Conservation (phyloP, 371 early-diverging fungal species). For the Zopfochytrium polystomum region DNA sequence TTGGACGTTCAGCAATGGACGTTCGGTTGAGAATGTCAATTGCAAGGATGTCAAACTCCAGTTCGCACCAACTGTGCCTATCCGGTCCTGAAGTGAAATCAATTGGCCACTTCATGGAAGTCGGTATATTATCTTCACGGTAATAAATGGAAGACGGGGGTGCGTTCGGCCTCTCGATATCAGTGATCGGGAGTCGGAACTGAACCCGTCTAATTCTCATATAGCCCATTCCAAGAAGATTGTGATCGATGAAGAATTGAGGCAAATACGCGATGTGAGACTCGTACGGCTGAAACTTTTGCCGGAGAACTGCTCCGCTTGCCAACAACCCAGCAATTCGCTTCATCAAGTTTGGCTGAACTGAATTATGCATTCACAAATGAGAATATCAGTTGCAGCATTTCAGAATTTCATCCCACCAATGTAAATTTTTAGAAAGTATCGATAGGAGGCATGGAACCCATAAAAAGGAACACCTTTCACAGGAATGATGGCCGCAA, state of each 20-base stretch:
- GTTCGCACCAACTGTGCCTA: conserved; percentile 66
- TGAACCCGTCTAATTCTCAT: conserved; percentile 46
- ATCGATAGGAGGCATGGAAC: conserved; percentile 61
- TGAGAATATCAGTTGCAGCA: background rate
- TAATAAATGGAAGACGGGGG: background rate
- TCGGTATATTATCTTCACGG: conserved; percentile 1
- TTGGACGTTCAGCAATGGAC: conserved; percentile 54
- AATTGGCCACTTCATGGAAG: conserved; percentile 6
- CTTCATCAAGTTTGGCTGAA: conserved; percentile 60
- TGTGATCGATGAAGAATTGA: conserved; percentile 90
- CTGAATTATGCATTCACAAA: too few species aligned
- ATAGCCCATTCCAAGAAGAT: conserved; percentile 91
- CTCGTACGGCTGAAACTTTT: conserved; percentile 73
- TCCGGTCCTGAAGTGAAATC: background rate
- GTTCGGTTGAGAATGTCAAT: conserved; percentile 68
- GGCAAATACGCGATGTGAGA: conserved; percentile 82
- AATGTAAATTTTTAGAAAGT: conserved; percentile 74
- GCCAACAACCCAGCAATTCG: conserved; percentile 62
- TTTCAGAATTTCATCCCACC: background rate
- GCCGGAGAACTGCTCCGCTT: conserved; percentile 68
- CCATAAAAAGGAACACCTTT: conserved; percentile 87
- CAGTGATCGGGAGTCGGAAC: conserved; percentile 34
- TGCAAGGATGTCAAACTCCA: conserved; percentile 70
- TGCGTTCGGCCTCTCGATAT: background rate
- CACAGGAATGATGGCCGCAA: conserved; percentile 66